Percentiles rank a stretch among this genome's conserved stretches.
Evolutionary conservation across 2,329 filamentous ascomycete genomes (phyloP).

Genomic region (Microsporum audouinii): DNA sequence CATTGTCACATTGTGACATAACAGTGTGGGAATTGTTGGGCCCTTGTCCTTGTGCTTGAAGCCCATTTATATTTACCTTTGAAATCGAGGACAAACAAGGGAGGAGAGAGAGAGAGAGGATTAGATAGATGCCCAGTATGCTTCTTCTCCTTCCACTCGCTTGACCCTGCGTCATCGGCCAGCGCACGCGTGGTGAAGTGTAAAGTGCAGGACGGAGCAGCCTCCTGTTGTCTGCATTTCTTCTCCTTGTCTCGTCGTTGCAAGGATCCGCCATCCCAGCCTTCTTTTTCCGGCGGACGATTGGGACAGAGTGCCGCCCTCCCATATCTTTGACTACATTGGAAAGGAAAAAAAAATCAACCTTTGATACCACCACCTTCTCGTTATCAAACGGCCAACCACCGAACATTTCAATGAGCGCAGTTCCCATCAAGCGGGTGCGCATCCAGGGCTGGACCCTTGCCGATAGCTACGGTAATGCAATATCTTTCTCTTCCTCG

Average conservation of each 20-base stretch:
- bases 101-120: not conserved
- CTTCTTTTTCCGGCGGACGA: not conserved
- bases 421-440: slow-evolving; percentile 28
- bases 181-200: not conserved
- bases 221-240: not conserved
- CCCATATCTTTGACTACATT: not conserved
- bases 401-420: slow-evolving; percentile 23
- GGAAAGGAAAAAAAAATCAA: not conserved
- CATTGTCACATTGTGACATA: not conserved
- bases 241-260: not conserved
- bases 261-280: not conserved
- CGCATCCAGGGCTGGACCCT: slow-evolving; percentile 31
- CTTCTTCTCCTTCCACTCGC: not conserved
- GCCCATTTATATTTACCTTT: not conserved
- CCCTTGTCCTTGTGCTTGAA: not conserved
- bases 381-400: not conserved
- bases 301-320: not conserved
- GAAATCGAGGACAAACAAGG: not conserved
- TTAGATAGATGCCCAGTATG: not conserved
- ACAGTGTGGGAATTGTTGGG: not conserved
- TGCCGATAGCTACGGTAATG: slow-evolving; percentile 30
- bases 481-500: slow-evolving; percentile 9
- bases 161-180: not conserved
- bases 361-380: not conserved
- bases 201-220: not conserved